Evolutionary conservation across 306 rosid species (phyloP).

Genomic region (Purshia tridentata): DNA sequence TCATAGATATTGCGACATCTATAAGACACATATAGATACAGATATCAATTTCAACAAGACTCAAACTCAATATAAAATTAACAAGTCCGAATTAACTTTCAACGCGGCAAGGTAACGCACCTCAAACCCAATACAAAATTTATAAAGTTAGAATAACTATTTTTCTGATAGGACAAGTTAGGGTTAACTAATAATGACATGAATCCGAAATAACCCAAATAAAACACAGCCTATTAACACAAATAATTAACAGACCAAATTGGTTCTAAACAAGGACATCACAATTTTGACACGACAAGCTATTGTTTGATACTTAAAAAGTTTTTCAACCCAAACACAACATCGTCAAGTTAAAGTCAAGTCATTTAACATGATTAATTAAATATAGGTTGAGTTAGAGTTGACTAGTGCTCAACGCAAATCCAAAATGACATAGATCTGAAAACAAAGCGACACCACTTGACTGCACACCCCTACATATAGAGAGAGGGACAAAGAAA

Average conservation of each 20-base stretch:
- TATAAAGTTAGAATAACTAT: background rate
- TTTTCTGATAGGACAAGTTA: background rate
- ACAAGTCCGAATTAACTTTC: background rate
- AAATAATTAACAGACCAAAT: background rate
- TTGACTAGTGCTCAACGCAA: background rate
- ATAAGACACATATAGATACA: background rate
- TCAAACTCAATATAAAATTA: background rate
- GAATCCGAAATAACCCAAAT: too few species aligned
- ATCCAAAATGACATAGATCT: background rate
- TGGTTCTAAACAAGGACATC: background rate
- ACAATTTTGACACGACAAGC: background rate
- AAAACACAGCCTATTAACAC: too few species aligned
- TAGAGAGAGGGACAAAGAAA: background rate
- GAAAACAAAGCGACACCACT: background rate
- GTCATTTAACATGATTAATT: background rate
- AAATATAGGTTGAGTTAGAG: background rate
- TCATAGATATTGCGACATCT: background rate
- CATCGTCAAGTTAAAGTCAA: background rate
- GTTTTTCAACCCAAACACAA: background rate
- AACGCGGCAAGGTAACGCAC: background rate
- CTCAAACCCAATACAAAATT: background rate
- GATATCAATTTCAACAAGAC: background rate
- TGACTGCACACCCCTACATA: background rate
- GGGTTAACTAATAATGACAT: background rate
- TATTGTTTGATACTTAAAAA: background rate